A percentile compares a stretch with the other conserved stretches of the same genome.
Conservation (phyloP, 2,329 filamentous ascomycete species). For the Colletotrichum filicis region DNA sequence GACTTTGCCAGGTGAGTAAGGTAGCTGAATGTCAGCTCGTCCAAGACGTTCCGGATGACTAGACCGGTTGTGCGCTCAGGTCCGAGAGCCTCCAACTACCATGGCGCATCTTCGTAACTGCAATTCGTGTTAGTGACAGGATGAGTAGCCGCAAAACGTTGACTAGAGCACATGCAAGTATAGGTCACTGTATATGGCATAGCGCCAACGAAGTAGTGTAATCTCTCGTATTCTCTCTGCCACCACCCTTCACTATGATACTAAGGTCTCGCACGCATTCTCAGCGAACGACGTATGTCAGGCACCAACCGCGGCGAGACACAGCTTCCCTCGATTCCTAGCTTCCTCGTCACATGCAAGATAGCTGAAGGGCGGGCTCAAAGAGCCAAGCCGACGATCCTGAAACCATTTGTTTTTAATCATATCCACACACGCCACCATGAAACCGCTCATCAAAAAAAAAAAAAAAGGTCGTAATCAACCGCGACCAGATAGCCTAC, state of each 20-base stretch:
- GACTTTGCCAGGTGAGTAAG: not conserved
- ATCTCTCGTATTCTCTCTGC: not conserved
- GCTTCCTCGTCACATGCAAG: slow-evolving; percentile 22
- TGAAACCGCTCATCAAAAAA: not conserved
- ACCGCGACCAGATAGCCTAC: slow-evolving; percentile 22
- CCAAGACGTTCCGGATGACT: not conserved
- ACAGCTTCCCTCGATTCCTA: not conserved
- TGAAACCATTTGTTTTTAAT: slow-evolving; percentile 19
- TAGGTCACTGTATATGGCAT: not conserved
- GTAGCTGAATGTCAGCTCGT: not conserved
- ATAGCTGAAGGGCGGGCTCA: not conserved
- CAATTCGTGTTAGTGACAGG: not conserved
- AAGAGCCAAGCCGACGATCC: slow-evolving; percentile 24
- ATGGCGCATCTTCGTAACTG: not conserved
- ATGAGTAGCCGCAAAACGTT: not conserved
- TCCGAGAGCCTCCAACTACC: not conserved
- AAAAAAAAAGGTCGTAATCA: slow-evolving; percentile 1
- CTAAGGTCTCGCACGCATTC: not conserved
- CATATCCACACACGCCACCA: not conserved
- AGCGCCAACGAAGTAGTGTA: not conserved
- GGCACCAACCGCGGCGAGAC: not conserved
- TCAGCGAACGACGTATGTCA: not conserved
- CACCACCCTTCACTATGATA: not conserved
- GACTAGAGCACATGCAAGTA: not conserved
- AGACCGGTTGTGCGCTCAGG: not conserved